Evolutionary conservation across 257 asterid genomes (phyloP), one percentile per base, ranked within the genome.

Genomic region (Solanum boliviense): DNA sequence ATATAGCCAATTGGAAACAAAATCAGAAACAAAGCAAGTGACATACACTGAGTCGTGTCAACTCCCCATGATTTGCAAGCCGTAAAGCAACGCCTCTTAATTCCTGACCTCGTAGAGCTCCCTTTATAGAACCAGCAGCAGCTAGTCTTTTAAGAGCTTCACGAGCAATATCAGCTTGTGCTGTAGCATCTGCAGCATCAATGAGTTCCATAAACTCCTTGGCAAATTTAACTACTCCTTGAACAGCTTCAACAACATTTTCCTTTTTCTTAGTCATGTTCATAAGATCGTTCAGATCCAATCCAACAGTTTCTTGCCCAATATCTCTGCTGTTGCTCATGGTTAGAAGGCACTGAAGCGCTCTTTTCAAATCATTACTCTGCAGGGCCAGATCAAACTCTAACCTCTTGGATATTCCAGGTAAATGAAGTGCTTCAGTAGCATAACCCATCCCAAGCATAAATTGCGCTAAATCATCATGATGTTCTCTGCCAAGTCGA

Each of bases 371-470:
- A 90, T 97, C 98, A 92, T 89, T 97, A 91, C 99, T 97, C 93
- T 95, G 98, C 98, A 96, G 92, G 60, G 99, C 99, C 87, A 96
- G 93, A 92, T 97, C 99, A 91, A 97, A 96, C 90, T 97, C 99
- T 92, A 97, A 84, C 87, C 98, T 93, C 92, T 97, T 97, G 56
- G 99, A 97, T 93, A 97, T 92, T 86, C 99, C 99, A 91, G 98
- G 99, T 93, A 97, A 94, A 90, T 97, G 99, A 88, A 97, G 99
- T 68, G 99, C 99, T 93, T 97, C 99, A 65, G 96, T 97, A 86
- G 99, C 99, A 92, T 97, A 97, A 88, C 99, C 99, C 99, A 97
- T 97, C 82, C 99, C 99, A n/a, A 97, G 96, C 99, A 97, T 94
- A 94, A 97, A 97, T 83, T 95, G 99, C 4, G 99, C 99, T 88